These are phyloP conservation scores for Trichophyton schoenleinii DNA, from an alignment of 2,329 filamentous ascomycete genomes.

Conservation along the genomic window DNA sequence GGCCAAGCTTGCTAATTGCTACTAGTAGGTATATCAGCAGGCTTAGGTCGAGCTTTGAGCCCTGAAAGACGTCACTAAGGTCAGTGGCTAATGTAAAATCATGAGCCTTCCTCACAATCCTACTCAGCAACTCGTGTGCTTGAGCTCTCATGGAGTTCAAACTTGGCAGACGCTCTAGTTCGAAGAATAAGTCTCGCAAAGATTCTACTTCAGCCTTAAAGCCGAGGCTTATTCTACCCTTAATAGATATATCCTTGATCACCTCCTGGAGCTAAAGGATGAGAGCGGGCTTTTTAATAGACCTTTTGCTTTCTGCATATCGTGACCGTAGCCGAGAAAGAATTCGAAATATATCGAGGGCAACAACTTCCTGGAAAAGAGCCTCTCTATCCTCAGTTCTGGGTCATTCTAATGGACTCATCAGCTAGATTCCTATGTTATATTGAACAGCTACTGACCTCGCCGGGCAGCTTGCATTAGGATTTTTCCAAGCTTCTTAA, in stretches of 20 bases:
- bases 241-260: neutral
- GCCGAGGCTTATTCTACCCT: neutral
- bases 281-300: neutral
- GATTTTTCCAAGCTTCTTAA: neutral
- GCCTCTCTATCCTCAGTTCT: neutral
- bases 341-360: slow-evolving; percentile 1
- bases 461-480: neutral
- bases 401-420: neutral
- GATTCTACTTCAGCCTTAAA: neutral
- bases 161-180: neutral
- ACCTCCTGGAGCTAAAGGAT: neutral
- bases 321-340: slow-evolving; percentile 1
- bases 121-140: neutral
- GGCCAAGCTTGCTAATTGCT: neutral
- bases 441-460: neutral
- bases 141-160: neutral
- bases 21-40: neutral
- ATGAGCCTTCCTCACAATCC: neutral
- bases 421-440: neutral
- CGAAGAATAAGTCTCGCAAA: neutral
- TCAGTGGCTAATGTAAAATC: neutral
- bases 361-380: neutral
- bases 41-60: neutral
- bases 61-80: neutral
- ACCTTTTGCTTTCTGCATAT: neutral